Conservation (phyloP, 2,329 filamentous ascomycete genomes). For the Xylariaceae sp. region DNA sequence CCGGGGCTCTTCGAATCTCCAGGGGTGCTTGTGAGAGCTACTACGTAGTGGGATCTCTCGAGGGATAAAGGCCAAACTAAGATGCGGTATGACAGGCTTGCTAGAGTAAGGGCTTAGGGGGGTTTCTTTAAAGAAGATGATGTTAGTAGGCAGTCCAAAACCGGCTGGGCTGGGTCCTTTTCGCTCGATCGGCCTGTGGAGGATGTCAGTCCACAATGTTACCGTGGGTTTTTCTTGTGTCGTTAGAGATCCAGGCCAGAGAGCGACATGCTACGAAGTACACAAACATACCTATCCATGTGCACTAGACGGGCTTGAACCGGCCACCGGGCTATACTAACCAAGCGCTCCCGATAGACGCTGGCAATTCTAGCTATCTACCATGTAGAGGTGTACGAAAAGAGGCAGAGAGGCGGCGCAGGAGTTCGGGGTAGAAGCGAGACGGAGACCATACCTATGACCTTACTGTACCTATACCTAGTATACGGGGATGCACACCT, state of each 20-base stretch:
- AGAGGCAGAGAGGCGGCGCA: neutral
- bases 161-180: constrained; percentile 27
- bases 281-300: constrained; percentile 15
- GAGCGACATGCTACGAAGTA: constrained; percentile 20
- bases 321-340: constrained; percentile 21
- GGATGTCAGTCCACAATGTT: constrained; percentile 30
- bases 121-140: constrained; percentile 31
- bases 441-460: neutral
- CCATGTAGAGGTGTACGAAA: neutral
- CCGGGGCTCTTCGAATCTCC: constrained; percentile 31
- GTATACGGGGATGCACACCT: neutral
- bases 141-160: constrained; percentile 27
- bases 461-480: neutral
- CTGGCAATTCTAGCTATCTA: neutral
- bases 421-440: neutral
- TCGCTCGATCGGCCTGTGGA: constrained; percentile 28
- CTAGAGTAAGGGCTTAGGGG: constrained; percentile 28
- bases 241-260: constrained; percentile 24
- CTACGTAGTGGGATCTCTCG: constrained; percentile 19
- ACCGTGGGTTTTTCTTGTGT: constrained; percentile 28
- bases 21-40: constrained; percentile 18
- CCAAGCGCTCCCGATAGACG: constrained; percentile 20
- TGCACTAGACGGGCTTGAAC: constrained; percentile 21
- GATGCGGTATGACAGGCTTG: constrained; percentile 35
- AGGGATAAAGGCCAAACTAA: constrained; percentile 26